These are phyloP conservation scores for Vitis vinifera DNA, from an alignment of 164 flowering plant species.

Conservation along the genomic window ASM3070453v1 NC_081805.1:7355501-7356000, in stretches of 20 bases:
- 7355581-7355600: conserved; percentile 74
- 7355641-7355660: conserved; percentile 52
- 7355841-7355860: conserved; percentile 91
- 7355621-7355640: conserved; percentile 76
- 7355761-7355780: conserved; percentile 64
- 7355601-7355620: conserved; percentile 91
- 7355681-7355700: conserved; percentile 92
- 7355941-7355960: conserved; percentile 4
- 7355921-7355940: conserved; percentile 86
- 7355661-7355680: conserved; percentile 64
- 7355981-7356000: background rate
- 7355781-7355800: conserved; percentile 80
- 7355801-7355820: conserved; percentile 99
- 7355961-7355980: background rate
- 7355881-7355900: conserved; percentile 86
- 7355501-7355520: conserved; percentile 17
- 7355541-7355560: conserved; percentile 69
- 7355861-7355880: conserved; percentile 65
- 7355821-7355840: conserved; percentile 68
- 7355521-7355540: conserved; percentile 73
- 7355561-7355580: conserved; percentile 77
- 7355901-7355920: conserved; percentile 88
- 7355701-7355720: conserved; percentile 75
- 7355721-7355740: conserved; percentile 71
- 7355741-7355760: conserved; percentile 77